Percentiles rank a stretch among this genome's conserved stretches.
These are phyloP conservation scores for Candida methanosorbosa DNA, from an alignment of 805 yeast genomes.

Conservation along the genomic window DNA sequence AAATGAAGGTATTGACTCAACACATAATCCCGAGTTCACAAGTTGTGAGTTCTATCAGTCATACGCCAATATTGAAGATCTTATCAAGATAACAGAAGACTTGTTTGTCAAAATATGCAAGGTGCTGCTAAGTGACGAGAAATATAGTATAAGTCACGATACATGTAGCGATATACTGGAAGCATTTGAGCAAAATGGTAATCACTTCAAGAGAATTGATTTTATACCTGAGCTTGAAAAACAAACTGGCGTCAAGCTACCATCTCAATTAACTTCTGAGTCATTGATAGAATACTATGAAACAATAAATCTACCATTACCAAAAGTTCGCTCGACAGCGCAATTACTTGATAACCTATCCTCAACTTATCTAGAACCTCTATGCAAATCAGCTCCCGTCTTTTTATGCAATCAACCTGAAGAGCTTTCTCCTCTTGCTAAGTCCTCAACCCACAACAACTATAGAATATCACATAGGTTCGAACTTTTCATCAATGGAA, in stretches of 20 bases:
- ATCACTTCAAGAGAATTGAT: constrained; percentile 40
- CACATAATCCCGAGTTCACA: constrained; percentile 93
- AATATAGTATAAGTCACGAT: constrained; percentile 12
- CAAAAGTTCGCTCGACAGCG: constrained; percentile 38
- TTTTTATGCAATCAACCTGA: constrained; percentile 80
- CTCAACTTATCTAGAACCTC: constrained; percentile 54
- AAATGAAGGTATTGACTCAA: constrained; percentile 87
- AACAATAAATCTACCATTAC: constrained; percentile 25
- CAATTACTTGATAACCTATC: constrained; percentile 60
- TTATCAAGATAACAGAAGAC: constrained; percentile 56
- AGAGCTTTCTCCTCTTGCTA: constrained; percentile 80
- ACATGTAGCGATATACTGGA: constrained; percentile 11
- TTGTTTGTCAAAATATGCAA: constrained; percentile 36
- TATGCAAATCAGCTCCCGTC: constrained; percentile 50
- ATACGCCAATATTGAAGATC: constrained; percentile 54
- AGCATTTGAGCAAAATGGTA: constrained; percentile 9
- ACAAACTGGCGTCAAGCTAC: constrained; percentile 41
- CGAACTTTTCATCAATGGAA: constrained; percentile 73
- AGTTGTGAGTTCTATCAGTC: constrained; percentile 83
- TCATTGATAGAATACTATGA: constrained; percentile 32
- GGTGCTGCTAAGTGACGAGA: constrained; percentile 17
- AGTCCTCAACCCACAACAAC: constrained; percentile 34
- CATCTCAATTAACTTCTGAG: constrained; percentile 31
- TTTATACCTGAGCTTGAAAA: constrained; percentile 57
- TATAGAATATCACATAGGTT: constrained; percentile 58